These are phyloP conservation scores for Vigna trinervia DNA, from an alignment of 306 rosid genomes.

Conservation along the genomic window DNA sequence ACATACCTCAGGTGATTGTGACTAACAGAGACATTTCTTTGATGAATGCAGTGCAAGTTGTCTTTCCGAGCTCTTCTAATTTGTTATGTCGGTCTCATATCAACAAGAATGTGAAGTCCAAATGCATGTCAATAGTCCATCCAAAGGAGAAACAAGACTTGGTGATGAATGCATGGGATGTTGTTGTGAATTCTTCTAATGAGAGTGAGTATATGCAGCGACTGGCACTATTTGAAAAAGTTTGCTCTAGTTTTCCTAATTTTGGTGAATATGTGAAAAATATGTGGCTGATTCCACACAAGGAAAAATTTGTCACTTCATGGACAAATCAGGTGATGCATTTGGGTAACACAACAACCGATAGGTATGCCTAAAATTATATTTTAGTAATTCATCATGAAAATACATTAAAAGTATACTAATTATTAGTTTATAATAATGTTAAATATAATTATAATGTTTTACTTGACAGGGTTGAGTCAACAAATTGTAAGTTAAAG, in stretches of 20 bases:
- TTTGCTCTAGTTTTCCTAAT: background rate
- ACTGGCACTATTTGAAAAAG: background rate
- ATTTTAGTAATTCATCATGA: background rate
- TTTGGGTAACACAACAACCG: background rate
- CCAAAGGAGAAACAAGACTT: background rate
- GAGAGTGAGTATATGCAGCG: background rate
- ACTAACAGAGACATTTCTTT: background rate
- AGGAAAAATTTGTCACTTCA: constrained; percentile 6
- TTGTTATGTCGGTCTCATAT: constrained; percentile 1
- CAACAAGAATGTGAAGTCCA: background rate
- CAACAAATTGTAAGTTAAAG: background rate
- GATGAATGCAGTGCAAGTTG: background rate
- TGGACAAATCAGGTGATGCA: constrained; percentile 1
- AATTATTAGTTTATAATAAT: background rate
- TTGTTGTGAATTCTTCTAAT: background rate
- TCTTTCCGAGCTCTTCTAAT: background rate
- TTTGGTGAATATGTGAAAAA: constrained; percentile 5
- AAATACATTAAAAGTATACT: background rate
- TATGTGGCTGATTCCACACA: background rate
- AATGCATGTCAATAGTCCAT: background rate
- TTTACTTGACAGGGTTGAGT: constrained; percentile 1
- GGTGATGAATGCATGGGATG: background rate
- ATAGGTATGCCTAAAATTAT: background rate
- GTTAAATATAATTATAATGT: background rate
- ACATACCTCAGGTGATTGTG: background rate